Base-by-base conservation (phyloP, 371 early-diverging fungal species). In the Saksenaea oblongispora region DNA sequence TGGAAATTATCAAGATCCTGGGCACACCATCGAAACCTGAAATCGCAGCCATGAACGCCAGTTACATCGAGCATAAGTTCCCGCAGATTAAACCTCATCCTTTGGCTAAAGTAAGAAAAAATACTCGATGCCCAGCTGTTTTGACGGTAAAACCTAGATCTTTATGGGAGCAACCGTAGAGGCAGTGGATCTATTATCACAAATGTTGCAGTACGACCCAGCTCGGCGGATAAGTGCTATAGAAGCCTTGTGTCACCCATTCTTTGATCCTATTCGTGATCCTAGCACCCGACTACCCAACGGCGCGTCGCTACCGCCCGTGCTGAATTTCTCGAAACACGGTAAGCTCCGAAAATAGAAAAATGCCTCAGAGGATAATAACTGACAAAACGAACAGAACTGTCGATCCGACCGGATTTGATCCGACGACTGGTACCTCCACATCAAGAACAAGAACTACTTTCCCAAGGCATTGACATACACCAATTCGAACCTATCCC, bases 1-100 rank as follows among this genome's bases (percentile, higher is more conserved):
- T 99, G 22, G 98, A 99, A 77, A 99, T 99, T 73, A 99, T 99
- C 83, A 98, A 98, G 80, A 93, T 98, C 7, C 86, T 99, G 36
- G 99, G 99, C 35, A 99, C 99, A 13, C 99, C 99, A 11, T 89
- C 95, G 26, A 90, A 92, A 65, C 93, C 95, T 57, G 95, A 98
- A 77, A 97, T 98, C 72, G 87, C 90, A 69, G 87, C 92, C 31
- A 97, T 98, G 96, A 98, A 98, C 82, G 92, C 93, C 47, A 94
- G 93, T 80, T 97, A 98, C 79, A 93, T 93, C 63, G 98, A 98
- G 68, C 97, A 97, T 85, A 93, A 95, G 69, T 98, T 98, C 80
- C 98, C 98, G 63, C 93, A 93, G 73, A 97, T 98, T 72, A 96
- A 94, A 74, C 92, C 98, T 8, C 94, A 94, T 66, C 90, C 96